These are phyloP conservation scores for Flaveria trinervia DNA, from an alignment of 129 eudicot species.

Conservation along the genomic window DNA sequence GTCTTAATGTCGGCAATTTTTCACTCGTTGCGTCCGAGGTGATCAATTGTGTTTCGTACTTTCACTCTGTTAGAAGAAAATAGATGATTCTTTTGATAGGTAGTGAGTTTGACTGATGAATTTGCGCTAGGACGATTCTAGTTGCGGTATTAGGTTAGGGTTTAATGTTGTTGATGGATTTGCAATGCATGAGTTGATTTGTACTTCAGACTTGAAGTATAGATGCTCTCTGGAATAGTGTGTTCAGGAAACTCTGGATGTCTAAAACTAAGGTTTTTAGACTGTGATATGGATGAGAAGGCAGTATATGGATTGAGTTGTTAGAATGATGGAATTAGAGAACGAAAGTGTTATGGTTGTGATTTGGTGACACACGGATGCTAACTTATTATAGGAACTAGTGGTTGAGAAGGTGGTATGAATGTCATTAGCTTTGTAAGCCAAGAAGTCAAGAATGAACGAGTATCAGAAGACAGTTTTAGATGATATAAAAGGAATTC, in stretches of 20 bases:
- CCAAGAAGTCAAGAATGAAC: neutral
- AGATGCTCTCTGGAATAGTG: too few species aligned
- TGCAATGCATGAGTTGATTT: too few species aligned
- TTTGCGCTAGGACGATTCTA: neutral
- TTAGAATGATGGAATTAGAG: too few species aligned
- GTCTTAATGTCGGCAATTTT: constrained; percentile 82
- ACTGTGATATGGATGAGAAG: too few species aligned
- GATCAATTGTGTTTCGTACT: neutral
- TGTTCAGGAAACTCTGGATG: too few species aligned
- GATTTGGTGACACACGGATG: too few species aligned
- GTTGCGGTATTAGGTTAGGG: neutral
- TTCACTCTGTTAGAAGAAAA: neutral
- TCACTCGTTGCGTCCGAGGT: constrained; percentile 85
- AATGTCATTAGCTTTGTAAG: neutral
- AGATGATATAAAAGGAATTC: neutral
- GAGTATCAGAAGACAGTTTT: neutral
- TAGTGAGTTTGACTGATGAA: neutral
- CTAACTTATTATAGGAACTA: too few species aligned
- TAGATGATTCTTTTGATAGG: too few species aligned
- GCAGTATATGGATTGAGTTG: too few species aligned
- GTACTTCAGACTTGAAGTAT: too few species aligned
- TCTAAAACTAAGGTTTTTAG: too few species aligned
- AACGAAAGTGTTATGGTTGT: too few species aligned
- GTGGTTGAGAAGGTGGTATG: neutral
- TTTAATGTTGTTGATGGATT: neutral